phyloP scores from a whole-genome alignment of 495 filamentous ascomycete species.

The Alectoria sarmentosa region DNA sequence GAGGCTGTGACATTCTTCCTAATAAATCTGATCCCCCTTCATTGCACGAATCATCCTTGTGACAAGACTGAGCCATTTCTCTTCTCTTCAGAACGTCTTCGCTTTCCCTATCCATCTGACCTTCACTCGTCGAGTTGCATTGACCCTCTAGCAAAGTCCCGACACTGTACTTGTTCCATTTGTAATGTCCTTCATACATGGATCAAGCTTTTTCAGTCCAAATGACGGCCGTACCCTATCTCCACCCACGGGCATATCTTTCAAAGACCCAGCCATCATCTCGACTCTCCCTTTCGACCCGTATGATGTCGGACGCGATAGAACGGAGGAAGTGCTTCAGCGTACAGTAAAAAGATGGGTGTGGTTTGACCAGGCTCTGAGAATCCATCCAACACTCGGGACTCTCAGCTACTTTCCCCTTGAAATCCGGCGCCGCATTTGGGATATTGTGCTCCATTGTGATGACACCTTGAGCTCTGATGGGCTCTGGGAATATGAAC shows the following conservation, averaged over 20 bases:
- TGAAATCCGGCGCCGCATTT: constrained; percentile 7
- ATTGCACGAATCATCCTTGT: too few species aligned
- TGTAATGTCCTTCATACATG: too few species aligned
- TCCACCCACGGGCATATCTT: constrained; percentile 42
- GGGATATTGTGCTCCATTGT: constrained; percentile 6
- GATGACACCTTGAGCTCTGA: constrained; percentile 8
- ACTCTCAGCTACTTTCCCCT: constrained; percentile 5
- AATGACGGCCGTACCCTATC: too few species aligned
- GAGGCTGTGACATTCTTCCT: too few species aligned
- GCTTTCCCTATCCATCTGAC: too few species aligned
- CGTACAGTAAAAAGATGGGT: constrained; percentile 8
- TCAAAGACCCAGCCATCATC: constrained; percentile 7
- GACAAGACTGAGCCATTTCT: too few species aligned
- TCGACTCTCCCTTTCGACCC: constrained; percentile 15
- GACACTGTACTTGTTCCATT: too few species aligned
- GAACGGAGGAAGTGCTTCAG: constrained; percentile 2
- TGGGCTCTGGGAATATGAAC: constrained; percentile 14
- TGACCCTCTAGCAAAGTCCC: too few species aligned
- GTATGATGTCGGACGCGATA: neutral
- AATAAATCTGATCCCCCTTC: too few species aligned
- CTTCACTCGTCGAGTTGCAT: too few species aligned
- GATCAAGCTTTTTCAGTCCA: too few species aligned
- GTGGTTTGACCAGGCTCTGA: constrained; percentile 5
- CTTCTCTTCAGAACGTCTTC: too few species aligned
- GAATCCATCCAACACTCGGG: constrained; percentile 1